phyloP scores from a whole-genome alignment of 164 flowering plant genomes.

The Stephania cephalantha region DNA sequence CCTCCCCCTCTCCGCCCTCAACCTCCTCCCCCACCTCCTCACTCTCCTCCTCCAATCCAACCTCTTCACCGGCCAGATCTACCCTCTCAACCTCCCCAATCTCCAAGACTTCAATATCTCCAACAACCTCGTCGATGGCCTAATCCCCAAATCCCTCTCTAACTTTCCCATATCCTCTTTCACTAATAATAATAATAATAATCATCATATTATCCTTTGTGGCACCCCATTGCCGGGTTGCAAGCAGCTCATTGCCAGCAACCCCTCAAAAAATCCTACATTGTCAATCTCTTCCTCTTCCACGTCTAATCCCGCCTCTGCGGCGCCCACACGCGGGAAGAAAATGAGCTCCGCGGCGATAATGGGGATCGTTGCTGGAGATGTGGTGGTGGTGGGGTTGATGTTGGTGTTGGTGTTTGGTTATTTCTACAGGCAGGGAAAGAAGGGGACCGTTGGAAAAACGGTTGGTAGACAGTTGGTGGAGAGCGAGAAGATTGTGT shows the following conservation, averaged over 20 bases:
- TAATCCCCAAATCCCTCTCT: slow-evolving; percentile 51
- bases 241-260: slow-evolving; percentile 12
- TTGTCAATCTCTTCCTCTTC: slow-evolving; percentile 50
- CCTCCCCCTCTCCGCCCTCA: slow-evolving; percentile 36
- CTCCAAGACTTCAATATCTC: slow-evolving; percentile 74
- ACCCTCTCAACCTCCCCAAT: slow-evolving; percentile 30
- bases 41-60: slow-evolving; percentile 72
- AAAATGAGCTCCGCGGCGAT: slow-evolving; percentile 47
- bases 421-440: slow-evolving; percentile 52
- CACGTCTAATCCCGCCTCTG: slow-evolving; percentile 29
- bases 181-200: neutral
- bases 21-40: slow-evolving; percentile 48
- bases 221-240: slow-evolving; percentile 59
- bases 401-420: slow-evolving; percentile 55
- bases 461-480: slow-evolving; percentile 22
- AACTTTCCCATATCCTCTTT: slow-evolving; percentile 55
- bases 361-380: slow-evolving; percentile 59
- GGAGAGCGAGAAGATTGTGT: slow-evolving; percentile 59
- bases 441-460: neutral
- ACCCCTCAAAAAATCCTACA: slow-evolving; percentile 29
- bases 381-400: slow-evolving; percentile 42
- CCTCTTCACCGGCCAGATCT: slow-evolving; percentile 47
- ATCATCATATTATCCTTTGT: slow-evolving; percentile 26
- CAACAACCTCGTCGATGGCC: slow-evolving; percentile 52
- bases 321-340: slow-evolving; percentile 11